Evolutionary conservation across 345 rosid species (phyloP), one percentile per base, ranked within the genome.

Genomic region (Arabidopsis arenosa): DNA sequence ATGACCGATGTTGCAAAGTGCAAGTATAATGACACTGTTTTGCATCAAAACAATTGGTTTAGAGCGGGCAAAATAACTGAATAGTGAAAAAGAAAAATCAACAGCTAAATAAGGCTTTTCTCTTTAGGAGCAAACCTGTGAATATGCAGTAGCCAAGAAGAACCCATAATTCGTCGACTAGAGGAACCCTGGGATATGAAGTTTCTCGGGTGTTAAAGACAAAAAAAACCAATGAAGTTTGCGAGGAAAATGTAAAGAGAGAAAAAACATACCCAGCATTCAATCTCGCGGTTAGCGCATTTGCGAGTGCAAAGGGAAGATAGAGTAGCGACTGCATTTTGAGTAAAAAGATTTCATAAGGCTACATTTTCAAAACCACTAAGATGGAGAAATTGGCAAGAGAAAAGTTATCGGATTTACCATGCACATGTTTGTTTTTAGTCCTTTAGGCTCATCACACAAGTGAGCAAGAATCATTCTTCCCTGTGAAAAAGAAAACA

Each of bases 361-460:
- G 14, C 28, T 49, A 41, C 44, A 62, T 5, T 11, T 35, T 9
- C 2, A 6, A 23, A 69, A 69, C 49, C 2, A 47, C 30, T 23
- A 63, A 36, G 72, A 56, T 47, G 47, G 32, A 57, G 47, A 77
- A 32, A 10, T 6, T 62, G 33, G 13, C 9, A 13, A 35, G 4
- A 41, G 15, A 62, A 15, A 21, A 44, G 70, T 14, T 18, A 28
- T 36, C 40, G 15, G 83, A 77, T 36, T 63, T 95, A 95, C 99
- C 96, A 95, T 75, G 88, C 99, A 92, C 99, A 95, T 95, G 75
- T 95, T 89, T 70, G 99, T 95, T 84, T 95, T 95, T 71, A 95
- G 81, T 78, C 99, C 99, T 81, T 91, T 95, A 13, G 98, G 97
- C 80, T 95, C 99, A 80, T 95, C 98, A 74, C 99, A 95, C 83